Evolutionary conservation across 2,329 filamentous ascomycete species (phyloP).

Genomic region (Cucurbitaria berberidis): DNA sequence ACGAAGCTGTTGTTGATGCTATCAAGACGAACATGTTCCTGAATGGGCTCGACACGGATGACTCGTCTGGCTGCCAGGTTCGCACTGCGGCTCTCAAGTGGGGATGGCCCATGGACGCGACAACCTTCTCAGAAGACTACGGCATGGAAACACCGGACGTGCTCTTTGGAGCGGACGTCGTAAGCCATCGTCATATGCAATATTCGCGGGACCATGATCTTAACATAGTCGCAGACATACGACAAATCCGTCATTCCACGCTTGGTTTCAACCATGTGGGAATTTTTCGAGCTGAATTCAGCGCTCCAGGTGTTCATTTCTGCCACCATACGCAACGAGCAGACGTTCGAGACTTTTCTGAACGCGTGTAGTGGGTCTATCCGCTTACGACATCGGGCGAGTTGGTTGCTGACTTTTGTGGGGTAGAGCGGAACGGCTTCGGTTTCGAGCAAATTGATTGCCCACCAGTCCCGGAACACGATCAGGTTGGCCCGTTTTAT

Average conservation of each 20-base stretch:
- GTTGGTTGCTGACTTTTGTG: constrained; percentile 45
- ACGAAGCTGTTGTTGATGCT: constrained; percentile 71
- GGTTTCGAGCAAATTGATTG: constrained; percentile 41
- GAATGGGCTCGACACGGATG: constrained; percentile 65
- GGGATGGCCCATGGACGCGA: constrained; percentile 66
- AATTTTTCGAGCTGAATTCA: constrained; percentile 65
- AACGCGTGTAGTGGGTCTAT: constrained; percentile 61
- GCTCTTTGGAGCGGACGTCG: constrained; percentile 76
- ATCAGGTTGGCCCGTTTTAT: constrained; percentile 70
- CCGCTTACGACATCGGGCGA: constrained; percentile 29
- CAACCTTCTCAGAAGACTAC: constrained; percentile 63
- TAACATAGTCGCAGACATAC: constrained; percentile 63
- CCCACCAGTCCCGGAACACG: constrained; percentile 36
- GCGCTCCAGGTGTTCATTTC: constrained; percentile 68
- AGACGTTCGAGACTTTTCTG: constrained; percentile 71
- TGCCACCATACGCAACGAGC: constrained; percentile 72
- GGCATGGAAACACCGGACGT: constrained; percentile 61
- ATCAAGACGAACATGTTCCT: constrained; percentile 72
- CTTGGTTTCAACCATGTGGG: constrained; percentile 68
- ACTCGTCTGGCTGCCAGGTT: constrained; percentile 41
- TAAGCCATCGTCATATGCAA: constrained; percentile 41
- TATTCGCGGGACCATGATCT: constrained; percentile 17
- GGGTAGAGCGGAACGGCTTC: constrained; percentile 49
- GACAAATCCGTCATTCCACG: constrained; percentile 68
- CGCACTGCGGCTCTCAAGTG: constrained; percentile 65